A percentile compares a stretch with the other conserved stretches of the same genome.
phyloP scores from a whole-genome alignment of 495 filamentous ascomycete genomes.

The Lepraria neglecta region DNA sequence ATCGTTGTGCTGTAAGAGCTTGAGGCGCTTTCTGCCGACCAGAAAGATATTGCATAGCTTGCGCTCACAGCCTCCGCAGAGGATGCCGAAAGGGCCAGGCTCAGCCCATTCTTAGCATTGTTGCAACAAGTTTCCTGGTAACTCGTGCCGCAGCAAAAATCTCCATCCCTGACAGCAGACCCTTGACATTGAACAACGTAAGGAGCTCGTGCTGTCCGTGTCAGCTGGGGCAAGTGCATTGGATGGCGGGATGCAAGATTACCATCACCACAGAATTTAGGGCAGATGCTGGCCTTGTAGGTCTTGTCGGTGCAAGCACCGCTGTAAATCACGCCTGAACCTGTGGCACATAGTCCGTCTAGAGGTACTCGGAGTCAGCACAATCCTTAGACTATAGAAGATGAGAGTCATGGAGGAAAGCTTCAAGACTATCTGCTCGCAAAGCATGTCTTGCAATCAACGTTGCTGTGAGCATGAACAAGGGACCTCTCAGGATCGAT shows the following conservation, averaged over 20 bases:
- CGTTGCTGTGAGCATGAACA: too few species aligned
- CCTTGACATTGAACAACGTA: slow-evolving; percentile 10
- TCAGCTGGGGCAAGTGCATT: neutral
- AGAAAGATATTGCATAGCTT: too few species aligned
- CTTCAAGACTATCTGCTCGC: too few species aligned
- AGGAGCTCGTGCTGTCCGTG: neutral
- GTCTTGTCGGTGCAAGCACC: slow-evolving; percentile 21
- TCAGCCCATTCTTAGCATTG: slow-evolving; percentile 6
- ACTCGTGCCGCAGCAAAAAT: slow-evolving; percentile 12
- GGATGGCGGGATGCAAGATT: neutral
- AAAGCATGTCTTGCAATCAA: too few species aligned
- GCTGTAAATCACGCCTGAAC: slow-evolving; percentile 11
- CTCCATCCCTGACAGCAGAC: neutral
- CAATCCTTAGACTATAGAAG: too few species aligned
- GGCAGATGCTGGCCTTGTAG: slow-evolving; percentile 13
- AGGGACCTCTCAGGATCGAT: too few species aligned
- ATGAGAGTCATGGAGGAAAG: too few species aligned
- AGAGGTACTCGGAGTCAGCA: too few species aligned
- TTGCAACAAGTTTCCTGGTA: slow-evolving; percentile 15
- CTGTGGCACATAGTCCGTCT: slow-evolving; percentile 15
- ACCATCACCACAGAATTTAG: slow-evolving; percentile 19
- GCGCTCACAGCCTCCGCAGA: slow-evolving; percentile 5
- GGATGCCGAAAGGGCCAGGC: slow-evolving; percentile 1
- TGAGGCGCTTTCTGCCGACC: too few species aligned
- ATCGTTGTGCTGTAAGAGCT: neutral